phyloP scores from a whole-genome alignment of 2,329 filamentous ascomycete species.

The Microcera coccophila region DNA sequence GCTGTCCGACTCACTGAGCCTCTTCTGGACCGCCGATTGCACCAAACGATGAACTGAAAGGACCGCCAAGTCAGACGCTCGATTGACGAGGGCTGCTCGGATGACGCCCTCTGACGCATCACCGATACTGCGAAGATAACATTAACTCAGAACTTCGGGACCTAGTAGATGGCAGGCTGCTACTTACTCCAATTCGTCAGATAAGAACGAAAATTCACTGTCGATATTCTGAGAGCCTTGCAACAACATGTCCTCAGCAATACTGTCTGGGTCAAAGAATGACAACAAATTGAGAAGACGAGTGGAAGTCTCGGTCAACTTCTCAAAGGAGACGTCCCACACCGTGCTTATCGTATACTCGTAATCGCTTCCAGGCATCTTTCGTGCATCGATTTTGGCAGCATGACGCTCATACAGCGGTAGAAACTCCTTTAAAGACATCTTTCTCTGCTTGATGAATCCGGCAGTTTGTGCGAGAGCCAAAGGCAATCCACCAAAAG shows the following conservation, averaged over 20 bases:
- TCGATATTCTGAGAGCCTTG: slow-evolving; percentile 11
- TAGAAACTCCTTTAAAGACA: slow-evolving; percentile 25
- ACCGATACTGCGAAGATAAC: neutral
- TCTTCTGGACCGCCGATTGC: neutral
- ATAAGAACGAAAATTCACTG: slow-evolving; percentile 21
- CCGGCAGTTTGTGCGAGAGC: slow-evolving; percentile 29
- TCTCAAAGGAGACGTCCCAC: slow-evolving; percentile 28
- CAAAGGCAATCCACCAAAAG: slow-evolving; percentile 9
- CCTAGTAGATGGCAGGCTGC: neutral
- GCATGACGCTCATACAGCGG: slow-evolving; percentile 26
- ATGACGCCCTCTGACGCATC: neutral
- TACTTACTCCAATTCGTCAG: slow-evolving; percentile 29
- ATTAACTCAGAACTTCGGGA: neutral
- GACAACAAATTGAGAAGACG: slow-evolving; percentile 23
- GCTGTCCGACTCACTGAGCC: neutral
- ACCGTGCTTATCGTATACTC: slow-evolving; percentile 28
- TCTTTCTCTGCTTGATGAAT: slow-evolving; percentile 25
- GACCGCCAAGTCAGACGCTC: neutral
- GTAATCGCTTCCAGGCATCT: slow-evolving; percentile 18
- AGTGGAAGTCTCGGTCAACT: slow-evolving; percentile 16
- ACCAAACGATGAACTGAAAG: neutral
- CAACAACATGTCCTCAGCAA: slow-evolving; percentile 25
- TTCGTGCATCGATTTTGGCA: slow-evolving; percentile 24
- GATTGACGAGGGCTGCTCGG: neutral
- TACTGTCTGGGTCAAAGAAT: slow-evolving; percentile 27